A percentile compares a stretch with the other conserved stretches of the same genome.
Evolutionary conservation across 192 early-diverging fungal species (phyloP).

Genomic region (Haplosporangium gracile): DNA sequence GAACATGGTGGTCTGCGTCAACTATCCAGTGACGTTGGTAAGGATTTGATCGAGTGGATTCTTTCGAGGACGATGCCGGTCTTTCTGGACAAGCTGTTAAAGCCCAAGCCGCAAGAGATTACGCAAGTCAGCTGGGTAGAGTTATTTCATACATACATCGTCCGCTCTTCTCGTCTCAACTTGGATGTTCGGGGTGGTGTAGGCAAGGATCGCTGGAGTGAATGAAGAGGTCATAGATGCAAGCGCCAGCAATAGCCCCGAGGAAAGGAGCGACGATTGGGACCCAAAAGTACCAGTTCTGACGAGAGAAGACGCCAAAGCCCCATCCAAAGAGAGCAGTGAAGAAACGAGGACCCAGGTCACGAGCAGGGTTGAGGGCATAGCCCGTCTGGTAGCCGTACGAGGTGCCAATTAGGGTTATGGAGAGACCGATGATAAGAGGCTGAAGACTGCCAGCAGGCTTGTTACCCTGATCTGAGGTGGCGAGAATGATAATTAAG

Average conservation of each 20-base stretch:
- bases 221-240: constrained; percentile 73
- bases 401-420: constrained; percentile 70
- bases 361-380: constrained; percentile 82
- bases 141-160: neutral
- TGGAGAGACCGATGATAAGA: constrained; percentile 68
- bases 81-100: neutral
- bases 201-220: constrained; percentile 32
- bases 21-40: neutral
- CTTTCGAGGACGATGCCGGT: too few species aligned
- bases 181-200: constrained; percentile 34
- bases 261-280: constrained; percentile 74
- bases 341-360: constrained; percentile 80
- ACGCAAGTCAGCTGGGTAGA: neutral
- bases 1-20: neutral
- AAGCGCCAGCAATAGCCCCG: constrained; percentile 71
- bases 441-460: constrained; percentile 65
- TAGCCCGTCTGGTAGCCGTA: constrained; percentile 74
- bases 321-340: constrained; percentile 75
- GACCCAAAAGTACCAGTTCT: constrained; percentile 75
- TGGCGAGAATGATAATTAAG: constrained; percentile 70
- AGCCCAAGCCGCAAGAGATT: neutral
- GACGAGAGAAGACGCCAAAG: constrained; percentile 68
- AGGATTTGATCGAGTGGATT: neutral
- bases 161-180: constrained; percentile 4
- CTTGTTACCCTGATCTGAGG: constrained; percentile 66